Base-by-base conservation (phyloP, 139 green algal genomes). In the Closterium sp. region DNA sequence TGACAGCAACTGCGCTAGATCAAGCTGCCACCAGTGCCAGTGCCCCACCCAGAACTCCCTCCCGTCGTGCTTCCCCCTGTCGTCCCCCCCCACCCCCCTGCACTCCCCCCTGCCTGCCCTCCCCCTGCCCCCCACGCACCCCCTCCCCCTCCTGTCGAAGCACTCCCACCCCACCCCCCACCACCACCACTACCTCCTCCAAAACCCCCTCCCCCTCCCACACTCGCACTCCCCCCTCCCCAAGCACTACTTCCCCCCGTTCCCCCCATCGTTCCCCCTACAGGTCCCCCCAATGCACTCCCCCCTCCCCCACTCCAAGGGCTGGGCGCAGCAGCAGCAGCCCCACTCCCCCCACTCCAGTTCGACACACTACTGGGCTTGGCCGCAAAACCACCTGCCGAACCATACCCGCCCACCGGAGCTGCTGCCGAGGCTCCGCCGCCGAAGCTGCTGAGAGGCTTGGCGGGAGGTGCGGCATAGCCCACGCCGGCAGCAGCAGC, bases 31-130 rank as follows among this genome's bases (percentile, higher is more conserved):
- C 62, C 62, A 24, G 17, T 79, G 62, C 62, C 62, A 27, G 31
- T 89, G 17, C 31, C 86, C 31, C 86, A 89, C 1, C 86, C 31
- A 89, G 31, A 34, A 24, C 86, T 38, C 31, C 31, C 86, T 34
- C 86, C 31, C 31, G 86, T 89, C 31, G 86, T 89, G 31, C 86
- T 89, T 22, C 86, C n/a, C n/a, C n/a, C n/a, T n/a, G n/a, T n/a
- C n/a, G n/a, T n/a, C 7, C 42, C 42, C 42, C 42, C 42, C 42
- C 42, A 62, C 42, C 62, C 62, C 13, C 62, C 62, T 79, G 62
- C 62, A 79, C 62, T 79, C 62, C 62, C 62, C 62, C 62, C 62
- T 79, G 62, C 19, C 62, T 79, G 62, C 62, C 62, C 62, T 5
- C 62, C 62, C 42, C 62, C 62, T 79, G 62, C 62, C 62, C 62